A percentile compares a stretch with the other conserved stretches of the same genome.
These are phyloP conservation scores for Hypoxylon sp. DNA, from an alignment of 2,329 filamentous ascomycete genomes.

Conservation along the genomic window DNA sequence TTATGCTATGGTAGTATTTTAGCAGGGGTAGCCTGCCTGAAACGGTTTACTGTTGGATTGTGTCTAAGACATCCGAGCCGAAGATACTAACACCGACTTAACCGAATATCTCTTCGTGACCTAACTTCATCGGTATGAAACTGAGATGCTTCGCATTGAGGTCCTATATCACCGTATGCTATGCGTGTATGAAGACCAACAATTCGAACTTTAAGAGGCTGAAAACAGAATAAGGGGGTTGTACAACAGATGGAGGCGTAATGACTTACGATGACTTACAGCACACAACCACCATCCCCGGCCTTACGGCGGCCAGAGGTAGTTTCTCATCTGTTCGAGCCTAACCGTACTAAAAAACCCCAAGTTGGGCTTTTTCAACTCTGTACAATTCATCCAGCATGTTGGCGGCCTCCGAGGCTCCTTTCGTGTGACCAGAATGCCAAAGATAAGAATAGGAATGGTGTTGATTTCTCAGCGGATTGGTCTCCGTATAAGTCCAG, in stretches of 20 bases:
- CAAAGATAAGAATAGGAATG: constrained; percentile 20
- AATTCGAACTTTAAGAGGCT: constrained; percentile 19
- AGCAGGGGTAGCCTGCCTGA: constrained; percentile 34
- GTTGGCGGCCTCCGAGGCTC: constrained; percentile 34
- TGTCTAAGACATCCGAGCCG: constrained; percentile 23
- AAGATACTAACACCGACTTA: constrained; percentile 28
- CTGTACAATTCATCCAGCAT: constrained; percentile 35
- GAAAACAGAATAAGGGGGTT: constrained; percentile 25
- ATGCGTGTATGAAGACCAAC: constrained; percentile 23
- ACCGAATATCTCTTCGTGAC: constrained; percentile 22
- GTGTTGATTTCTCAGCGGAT: constrained; percentile 17
- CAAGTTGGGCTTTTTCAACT: constrained; percentile 30
- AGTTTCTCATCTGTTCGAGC: constrained; percentile 23
- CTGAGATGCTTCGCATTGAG: constrained; percentile 12
- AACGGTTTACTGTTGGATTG: constrained; percentile 34
- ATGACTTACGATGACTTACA: constrained; percentile 22
- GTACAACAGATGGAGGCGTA: constrained; percentile 23
- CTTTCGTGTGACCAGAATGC: constrained; percentile 27
- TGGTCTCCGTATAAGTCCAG: constrained; percentile 30
- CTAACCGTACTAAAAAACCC: constrained; percentile 14
- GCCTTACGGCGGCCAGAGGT: constrained; percentile 15
- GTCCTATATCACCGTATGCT: constrained; percentile 32
- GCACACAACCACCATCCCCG: constrained; percentile 16
- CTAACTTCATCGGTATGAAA: constrained; percentile 35
- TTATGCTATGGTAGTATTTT: constrained; percentile 28